Conservation (phyloP, 345 rosid genomes). For the Mangifera indica region DNA sequence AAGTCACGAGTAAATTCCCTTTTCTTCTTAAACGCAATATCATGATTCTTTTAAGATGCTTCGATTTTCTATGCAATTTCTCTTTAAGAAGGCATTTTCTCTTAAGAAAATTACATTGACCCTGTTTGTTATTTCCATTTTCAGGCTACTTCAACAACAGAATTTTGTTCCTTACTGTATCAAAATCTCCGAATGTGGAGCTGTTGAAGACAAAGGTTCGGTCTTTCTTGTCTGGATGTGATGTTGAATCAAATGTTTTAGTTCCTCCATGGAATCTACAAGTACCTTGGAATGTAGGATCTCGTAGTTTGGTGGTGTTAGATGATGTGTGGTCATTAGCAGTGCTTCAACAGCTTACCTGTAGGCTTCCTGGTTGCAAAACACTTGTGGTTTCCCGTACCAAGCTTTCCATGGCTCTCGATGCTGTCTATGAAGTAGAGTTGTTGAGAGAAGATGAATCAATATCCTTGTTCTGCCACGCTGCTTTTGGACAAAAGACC, state of each 20-base stretch:
- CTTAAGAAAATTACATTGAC: background rate
- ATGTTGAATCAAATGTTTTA: conserved; percentile 25
- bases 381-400: conserved; percentile 79
- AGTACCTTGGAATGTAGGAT: conserved; percentile 26
- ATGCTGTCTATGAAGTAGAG: conserved; percentile 53
- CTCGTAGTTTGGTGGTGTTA: conserved; percentile 51
- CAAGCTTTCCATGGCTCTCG: conserved; percentile 42
- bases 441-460: conserved; percentile 66
- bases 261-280: conserved; percentile 40
- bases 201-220: conserved; percentile 41
- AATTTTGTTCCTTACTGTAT: conserved; percentile 71
- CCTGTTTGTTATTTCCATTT: conserved; percentile 5
- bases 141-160: conserved; percentile 53
- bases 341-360: conserved; percentile 59
- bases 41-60: background rate
- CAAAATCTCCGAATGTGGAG: conserved; percentile 75
- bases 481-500: conserved; percentile 66
- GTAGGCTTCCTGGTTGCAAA: conserved; percentile 48
- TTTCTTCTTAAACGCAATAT: background rate
- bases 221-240: conserved; percentile 41
- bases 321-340: conserved; percentile 82
- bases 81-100: background rate
- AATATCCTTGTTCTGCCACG: conserved; percentile 59
- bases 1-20: conserved; percentile 55
- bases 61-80: background rate